phyloP scores from a whole-genome alignment of 2,329 filamentous ascomycete genomes.

The Hirsutella minnesotensis region DNA sequence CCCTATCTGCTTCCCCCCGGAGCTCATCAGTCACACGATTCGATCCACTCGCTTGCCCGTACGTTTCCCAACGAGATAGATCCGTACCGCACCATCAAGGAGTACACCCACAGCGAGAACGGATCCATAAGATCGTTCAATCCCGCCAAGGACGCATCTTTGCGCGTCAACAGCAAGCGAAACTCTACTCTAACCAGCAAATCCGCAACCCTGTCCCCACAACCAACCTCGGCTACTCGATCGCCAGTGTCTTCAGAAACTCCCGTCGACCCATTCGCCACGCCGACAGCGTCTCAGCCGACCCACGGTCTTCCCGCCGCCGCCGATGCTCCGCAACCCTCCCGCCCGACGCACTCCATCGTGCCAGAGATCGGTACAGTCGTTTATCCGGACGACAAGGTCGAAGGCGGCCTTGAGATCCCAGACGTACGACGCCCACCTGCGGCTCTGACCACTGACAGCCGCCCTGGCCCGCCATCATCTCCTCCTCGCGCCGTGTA shows the following conservation, averaged over 20 bases:
- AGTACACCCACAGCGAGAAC: conserved; percentile 45
- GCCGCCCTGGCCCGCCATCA: conserved; percentile 9
- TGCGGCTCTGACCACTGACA: conserved; percentile 15
- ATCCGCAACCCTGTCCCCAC: conserved; percentile 17
- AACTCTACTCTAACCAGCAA: conserved; percentile 16
- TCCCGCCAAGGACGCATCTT: conserved; percentile 28
- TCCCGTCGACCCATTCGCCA: conserved; percentile 22
- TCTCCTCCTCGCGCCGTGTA: conserved; percentile 3
- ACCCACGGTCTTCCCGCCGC: conserved; percentile 9
- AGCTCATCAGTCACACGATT: conserved; percentile 69
- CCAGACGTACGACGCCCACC: conserved; percentile 17
- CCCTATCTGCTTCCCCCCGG: conserved; percentile 90
- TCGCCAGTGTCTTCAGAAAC: conserved; percentile 23
- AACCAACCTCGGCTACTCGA: conserved; percentile 32
- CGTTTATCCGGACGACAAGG: conserved; percentile 15
- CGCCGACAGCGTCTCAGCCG: conserved; percentile 19
- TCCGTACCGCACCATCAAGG: conserved; percentile 59
- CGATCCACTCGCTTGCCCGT: conserved; percentile 72
- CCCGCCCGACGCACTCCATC: conserved; percentile 20
- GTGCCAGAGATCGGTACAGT: conserved; percentile 27
- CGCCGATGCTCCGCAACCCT: conserved; percentile 13
- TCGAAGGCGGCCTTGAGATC: conserved; percentile 11
- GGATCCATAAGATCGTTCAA: conserved; percentile 43
- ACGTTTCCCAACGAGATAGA: conserved; percentile 67
- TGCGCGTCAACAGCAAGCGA: conserved; percentile 29